Percentiles rank a stretch among this genome's conserved stretches.
Conservation (phyloP, 2,329 filamentous ascomycete species). For the Coniochaeta sp. region DNA sequence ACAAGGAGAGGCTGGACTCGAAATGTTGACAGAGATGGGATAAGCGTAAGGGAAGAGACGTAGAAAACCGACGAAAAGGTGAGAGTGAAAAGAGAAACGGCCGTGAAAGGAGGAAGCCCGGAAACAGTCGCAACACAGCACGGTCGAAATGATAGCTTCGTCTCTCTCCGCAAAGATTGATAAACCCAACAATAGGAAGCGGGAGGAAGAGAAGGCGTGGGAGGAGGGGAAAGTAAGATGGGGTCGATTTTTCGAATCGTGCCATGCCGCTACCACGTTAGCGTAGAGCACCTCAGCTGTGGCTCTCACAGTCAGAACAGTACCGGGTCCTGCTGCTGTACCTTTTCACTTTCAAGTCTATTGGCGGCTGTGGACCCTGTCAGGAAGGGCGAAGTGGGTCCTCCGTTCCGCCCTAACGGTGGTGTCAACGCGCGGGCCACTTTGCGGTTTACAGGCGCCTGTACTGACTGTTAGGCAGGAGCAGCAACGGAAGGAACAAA, state of each 20-base stretch:
- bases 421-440: too few relatives aligned
- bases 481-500: too few relatives aligned
- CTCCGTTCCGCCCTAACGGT: neutral
- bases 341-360: too few relatives aligned
- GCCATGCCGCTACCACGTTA: neutral
- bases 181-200: conserved; percentile 13
- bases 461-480: too few relatives aligned
- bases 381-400: neutral
- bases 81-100: conserved; percentile 32
- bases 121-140: conserved; percentile 28
- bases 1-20: conserved; percentile 5
- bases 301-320: too few relatives aligned
- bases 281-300: neutral
- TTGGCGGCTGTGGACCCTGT: too few relatives aligned
- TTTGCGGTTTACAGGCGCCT: too few relatives aligned
- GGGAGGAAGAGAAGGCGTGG: conserved; percentile 8
- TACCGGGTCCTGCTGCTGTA: too few relatives aligned
- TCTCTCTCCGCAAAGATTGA: conserved; percentile 25
- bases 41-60: conserved; percentile 15
- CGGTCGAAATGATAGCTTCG: conserved; percentile 24
- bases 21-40: conserved; percentile 7
- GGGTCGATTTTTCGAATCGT: conserved; percentile 6
- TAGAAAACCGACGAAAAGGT: conserved; percentile 19
- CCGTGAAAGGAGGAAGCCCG: conserved; percentile 31
- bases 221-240: conserved; percentile 8